These are phyloP conservation scores for Boletus pseudopeckii DNA, from an alignment of 768 basidiomycete species.

Conservation along the genomic window DNA sequence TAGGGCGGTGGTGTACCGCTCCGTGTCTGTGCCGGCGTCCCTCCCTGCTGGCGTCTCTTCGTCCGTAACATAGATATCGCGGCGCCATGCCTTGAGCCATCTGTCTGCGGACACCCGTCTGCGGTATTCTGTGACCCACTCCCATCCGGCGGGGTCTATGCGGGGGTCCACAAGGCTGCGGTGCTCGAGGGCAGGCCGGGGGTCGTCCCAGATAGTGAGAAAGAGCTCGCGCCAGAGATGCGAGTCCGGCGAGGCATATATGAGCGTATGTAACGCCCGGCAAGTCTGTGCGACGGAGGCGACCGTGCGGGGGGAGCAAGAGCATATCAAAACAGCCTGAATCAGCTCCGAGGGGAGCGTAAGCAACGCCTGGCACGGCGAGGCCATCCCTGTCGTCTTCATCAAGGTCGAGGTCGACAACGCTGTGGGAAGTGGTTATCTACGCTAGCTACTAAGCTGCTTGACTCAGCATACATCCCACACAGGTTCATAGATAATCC, in stretches of 20 bases:
- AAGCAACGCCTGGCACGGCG: background rate
- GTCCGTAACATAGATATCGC: slow-evolving; percentile 6
- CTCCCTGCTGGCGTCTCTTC: background rate
- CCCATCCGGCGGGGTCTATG: slow-evolving; percentile 10
- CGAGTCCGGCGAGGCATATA: slow-evolving; percentile 33
- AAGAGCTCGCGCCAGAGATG: slow-evolving; percentile 50
- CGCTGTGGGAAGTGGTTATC: slow-evolving; percentile 1
- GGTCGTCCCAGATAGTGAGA: slow-evolving; percentile 49
- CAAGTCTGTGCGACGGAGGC: slow-evolving; percentile 38
- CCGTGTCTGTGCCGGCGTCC: background rate
- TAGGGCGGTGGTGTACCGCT: slow-evolving; percentile 3
- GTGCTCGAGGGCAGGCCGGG: slow-evolving; percentile 34
- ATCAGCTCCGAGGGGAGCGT: slow-evolving; percentile 40
- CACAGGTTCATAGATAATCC: background rate
- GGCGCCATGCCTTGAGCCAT: slow-evolving; percentile 25
- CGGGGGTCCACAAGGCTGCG: slow-evolving; percentile 25
- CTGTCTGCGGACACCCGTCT: slow-evolving; percentile 21
- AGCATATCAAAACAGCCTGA: slow-evolving; percentile 35
- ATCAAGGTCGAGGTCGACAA: background rate
- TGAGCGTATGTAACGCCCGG: slow-evolving; percentile 31
- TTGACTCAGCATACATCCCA: slow-evolving; percentile 1
- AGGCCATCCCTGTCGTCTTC: background rate
- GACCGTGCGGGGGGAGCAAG: slow-evolving; percentile 31
- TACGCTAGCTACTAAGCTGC: background rate
- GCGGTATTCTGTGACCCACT: slow-evolving; percentile 27